Evolutionary conservation across 352 stramenopile species (phyloP), one percentile per base, ranked within the genome.

Genomic region (Globisporangium canariense): DNA sequence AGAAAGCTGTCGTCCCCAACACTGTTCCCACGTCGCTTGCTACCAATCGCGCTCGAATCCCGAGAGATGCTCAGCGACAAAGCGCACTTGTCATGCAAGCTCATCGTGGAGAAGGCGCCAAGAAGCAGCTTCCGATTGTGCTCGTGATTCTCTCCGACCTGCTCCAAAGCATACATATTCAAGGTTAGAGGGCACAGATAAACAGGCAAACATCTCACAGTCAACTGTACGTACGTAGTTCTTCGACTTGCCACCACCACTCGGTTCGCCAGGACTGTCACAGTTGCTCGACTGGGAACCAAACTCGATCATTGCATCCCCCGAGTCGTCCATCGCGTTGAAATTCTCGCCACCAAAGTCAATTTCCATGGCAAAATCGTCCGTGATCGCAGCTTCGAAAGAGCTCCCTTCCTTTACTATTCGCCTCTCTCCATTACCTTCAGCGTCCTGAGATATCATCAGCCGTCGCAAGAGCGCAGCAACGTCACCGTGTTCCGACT

Each of bases 41-140:
- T 60, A 59, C 62, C 62, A 20, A 76, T 61, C 16, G 65, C 60
- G 22, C 41, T 65, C 30, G 65, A 68, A 41, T 93, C 84, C 51
- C 85, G 71, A n/a, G 81, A 91, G 25, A 93, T 90, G 53, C 83
- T 89, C 22, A 95, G 67, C 9, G 87, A 93, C 16, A 95, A 65
- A 0, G 87, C 87, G 34, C 87, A 95, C 62, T 95, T 95, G 69
- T 95, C 87, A 45, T 93, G 87, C 49, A 95, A 73, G 74, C 87
- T 95, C 87, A 95, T 94, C 0, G 83, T 93, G 9, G 87, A 95
- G 65, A 95, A 95, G 3, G 87, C 87, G 2, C 85, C 85, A 38
- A 95, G 74, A 3, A 95, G 53, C 18, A 95, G 68, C 60, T 95
- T 93, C 10, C 87, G 79, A 62, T 95, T 95, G 68, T 93, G 79